Evolutionary conservation across 176 grass and related monocot species (phyloP), one percentile per base, ranked within the genome.

Genomic region (Aegilops speltoides): DNA sequence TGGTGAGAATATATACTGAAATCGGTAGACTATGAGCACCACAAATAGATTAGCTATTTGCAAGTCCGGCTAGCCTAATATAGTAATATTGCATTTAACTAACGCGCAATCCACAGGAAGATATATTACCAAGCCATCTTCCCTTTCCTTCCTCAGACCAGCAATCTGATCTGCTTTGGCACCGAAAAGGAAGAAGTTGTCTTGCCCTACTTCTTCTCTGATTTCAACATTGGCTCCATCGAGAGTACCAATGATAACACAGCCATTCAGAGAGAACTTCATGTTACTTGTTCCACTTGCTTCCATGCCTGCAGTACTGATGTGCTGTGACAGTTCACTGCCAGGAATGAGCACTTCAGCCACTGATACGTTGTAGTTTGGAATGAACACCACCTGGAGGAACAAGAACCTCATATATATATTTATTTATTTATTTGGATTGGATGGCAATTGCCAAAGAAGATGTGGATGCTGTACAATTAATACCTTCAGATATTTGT

Each of bases 191-290:
- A 99, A 99, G 90, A 96, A 99, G 86, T 94, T 99, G 4, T 96
- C 90, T 68, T 96, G 89, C 57, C 94, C 97, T 29, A 97, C 95
- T 82, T 99, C 97, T 86, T 99, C 94, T 86, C 97, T 94, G 61
- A 99, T 99, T 84, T 99, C 97, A 68, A 99, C 97, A 91, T 99
- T 99, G 78, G 97, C 97, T 46, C 97, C 97, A 83, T 99, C 97
- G 43, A 99, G 90, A 45, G 94, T 99, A 46, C 97, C 97, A 85
- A 99, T 99, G 82, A 99, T 99, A 83, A 99, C 76, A 0, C 97
- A 96, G 64, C 97, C 97, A 86, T 99, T 99, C 50, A 99, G 77
- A 85, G 97, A 93, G 54, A 99, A 99, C 82, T 99, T 99, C 97
- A 99, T 99, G 78, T 99, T 99, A 84, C 97, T 99, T 24, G 97